Base-by-base conservation (phyloP, 2,329 filamentous ascomycete species). In the Atkinsonella texensis region DNA sequence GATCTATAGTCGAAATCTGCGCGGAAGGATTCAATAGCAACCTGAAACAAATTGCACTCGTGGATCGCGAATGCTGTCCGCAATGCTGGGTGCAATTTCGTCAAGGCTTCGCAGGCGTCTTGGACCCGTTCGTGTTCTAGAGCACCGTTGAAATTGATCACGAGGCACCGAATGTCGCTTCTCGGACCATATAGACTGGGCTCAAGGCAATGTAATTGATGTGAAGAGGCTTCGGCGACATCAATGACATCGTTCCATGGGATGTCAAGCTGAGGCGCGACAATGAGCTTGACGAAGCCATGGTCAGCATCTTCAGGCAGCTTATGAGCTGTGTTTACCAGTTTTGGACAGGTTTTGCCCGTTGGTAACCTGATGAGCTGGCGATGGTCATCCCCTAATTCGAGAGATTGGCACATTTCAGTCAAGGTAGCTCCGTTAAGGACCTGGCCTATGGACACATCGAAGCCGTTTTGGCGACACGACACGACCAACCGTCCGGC, bases 41-140 rank as follows among this genome's bases (percentile, higher is more conserved):
- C 72, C 58, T 79, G 75, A 56, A 73, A 76, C 0, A 77, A 64
- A 2, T 65, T 67, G 7, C 73, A 68, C 11, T 70, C 67, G 46
- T 76, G 68, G 0, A 68, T 62, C 2, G 75, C 66, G 51, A 81
- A 81, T 0, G 73, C 71, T 0, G 79, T 80, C 20, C 77, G 73
- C 8, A 83, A 67, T 31, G 77, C 74, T 0, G 74, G 71, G 42
- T 79, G 75, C 38, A 74, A 65, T 35, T 62, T 62, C 0, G 65
- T 63, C 9, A 79, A 64, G 12, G 68, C 66, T 20, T 66, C 64
- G 56, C 74, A 77, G 0, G 74, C 73, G 1, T 68, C 65, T 53
- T 76, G 70, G 1, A 78, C 68, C 53, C 69, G 71, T 42, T 67
- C 65, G 44, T 62, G 57, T 32, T 71, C 65, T 0, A 77, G 57